Evolutionary conservation across 306 rosid genomes (phyloP).

Genomic region (Crotalaria pallida): DNA sequence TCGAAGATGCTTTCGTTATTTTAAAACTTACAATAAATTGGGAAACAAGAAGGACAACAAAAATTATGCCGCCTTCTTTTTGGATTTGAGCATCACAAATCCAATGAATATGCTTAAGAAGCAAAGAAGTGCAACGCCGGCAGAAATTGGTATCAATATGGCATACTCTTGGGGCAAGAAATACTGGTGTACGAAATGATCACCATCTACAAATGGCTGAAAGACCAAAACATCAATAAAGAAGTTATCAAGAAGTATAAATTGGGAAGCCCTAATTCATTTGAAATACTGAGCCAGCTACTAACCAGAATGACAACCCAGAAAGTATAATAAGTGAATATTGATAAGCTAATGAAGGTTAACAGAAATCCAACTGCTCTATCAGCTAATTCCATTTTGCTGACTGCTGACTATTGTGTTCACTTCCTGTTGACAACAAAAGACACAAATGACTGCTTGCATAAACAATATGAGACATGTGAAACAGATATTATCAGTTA

Average conservation of each 20-base stretch:
- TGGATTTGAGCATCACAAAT: conserved; percentile 87
- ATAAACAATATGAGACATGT: background rate
- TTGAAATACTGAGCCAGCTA: conserved; percentile 7
- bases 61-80: conserved; percentile 70
- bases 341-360: conserved; percentile 62
- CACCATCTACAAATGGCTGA: conserved; percentile 96
- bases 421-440: conserved; percentile 37
- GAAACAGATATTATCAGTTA: background rate
- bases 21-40: background rate
- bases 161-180: conserved; percentile 93
- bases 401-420: conserved; percentile 17
- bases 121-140: conserved; percentile 69
- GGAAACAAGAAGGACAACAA: background rate
- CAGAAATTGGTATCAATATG: conserved; percentile 69
- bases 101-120: conserved; percentile 73
- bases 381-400: conserved; percentile 77
- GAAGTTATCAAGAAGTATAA: background rate
- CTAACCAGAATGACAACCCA: conserved; percentile 95
- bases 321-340: conserved; percentile 86
- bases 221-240: conserved; percentile 19
- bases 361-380: conserved; percentile 77
- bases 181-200: conserved; percentile 78
- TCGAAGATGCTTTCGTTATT: background rate
- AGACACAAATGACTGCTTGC: conserved; percentile 3
- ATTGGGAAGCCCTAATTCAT: background rate